Percentiles rank a stretch among this genome's conserved stretches.
Evolutionary conservation across 176 grass and related monocot genomes (phyloP).

Genomic region (Bolboschoenus planiculmis): DNA sequence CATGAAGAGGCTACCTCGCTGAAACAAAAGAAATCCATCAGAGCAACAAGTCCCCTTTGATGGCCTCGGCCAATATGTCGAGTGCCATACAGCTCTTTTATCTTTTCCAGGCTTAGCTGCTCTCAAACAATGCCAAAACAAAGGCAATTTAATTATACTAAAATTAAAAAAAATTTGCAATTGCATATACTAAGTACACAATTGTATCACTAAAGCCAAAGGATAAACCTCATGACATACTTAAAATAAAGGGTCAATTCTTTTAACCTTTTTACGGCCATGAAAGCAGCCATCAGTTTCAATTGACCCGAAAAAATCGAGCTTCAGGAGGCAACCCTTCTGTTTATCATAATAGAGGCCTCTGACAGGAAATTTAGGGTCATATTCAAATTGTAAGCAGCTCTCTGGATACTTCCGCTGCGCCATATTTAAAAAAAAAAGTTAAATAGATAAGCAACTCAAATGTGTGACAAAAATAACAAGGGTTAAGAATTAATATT

Average conservation of each 20-base stretch:
- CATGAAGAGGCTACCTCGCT: conserved; percentile 58
- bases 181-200: background rate
- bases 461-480: background rate
- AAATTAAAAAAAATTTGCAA: too few species aligned
- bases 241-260: background rate
- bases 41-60: conserved; percentile 67
- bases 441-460: background rate
- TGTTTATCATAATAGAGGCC: conserved; percentile 89
- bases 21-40: conserved; percentile 99
- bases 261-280: conserved; percentile 61
- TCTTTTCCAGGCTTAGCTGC: conserved; percentile 68
- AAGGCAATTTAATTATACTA: background rate
- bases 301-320: conserved; percentile 97
- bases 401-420: conserved; percentile 92
- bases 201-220: background rate
- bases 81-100: conserved; percentile 86
- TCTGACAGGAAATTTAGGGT: conserved; percentile 74
- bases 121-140: conserved; percentile 17
- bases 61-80: conserved; percentile 86
- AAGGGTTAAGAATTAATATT: background rate
- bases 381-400: conserved; percentile 83
- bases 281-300: conserved; percentile 92
- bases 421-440: conserved; percentile 24
- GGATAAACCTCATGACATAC: background rate
- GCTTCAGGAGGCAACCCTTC: conserved; percentile 85